A percentile compares a stretch with the other conserved stretches of the same genome.
These are phyloP conservation scores for Auricularia sp. DNA, from an alignment of 768 basidiomycete genomes.

Conservation along the genomic window DNA sequence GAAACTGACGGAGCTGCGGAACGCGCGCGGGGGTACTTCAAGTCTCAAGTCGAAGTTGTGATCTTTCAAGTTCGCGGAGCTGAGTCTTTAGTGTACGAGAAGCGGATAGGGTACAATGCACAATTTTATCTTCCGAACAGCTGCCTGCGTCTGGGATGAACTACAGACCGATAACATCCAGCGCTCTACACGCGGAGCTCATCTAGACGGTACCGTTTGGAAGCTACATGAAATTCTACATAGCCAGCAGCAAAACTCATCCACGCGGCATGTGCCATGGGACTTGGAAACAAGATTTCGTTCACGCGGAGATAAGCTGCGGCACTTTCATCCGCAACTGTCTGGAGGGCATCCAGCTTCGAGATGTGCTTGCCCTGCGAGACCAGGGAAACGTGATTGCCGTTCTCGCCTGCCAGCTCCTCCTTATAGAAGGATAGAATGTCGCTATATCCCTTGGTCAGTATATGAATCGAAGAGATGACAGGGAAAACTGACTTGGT, in stretches of 20 bases:
- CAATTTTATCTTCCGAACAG: too few relatives aligned
- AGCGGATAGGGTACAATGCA: too few relatives aligned
- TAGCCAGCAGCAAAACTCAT: not conserved
- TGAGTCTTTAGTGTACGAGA: too few relatives aligned
- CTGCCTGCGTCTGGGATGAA: too few relatives aligned
- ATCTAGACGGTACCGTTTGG: not conserved
- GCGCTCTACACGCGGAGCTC: not conserved
- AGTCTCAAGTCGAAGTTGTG: not conserved
- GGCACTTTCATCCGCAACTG: not conserved
- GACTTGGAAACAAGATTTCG: not conserved
- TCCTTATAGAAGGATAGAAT: not conserved
- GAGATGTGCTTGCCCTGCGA: not conserved
- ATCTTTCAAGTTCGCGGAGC: too few relatives aligned
- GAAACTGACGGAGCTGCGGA: not conserved
- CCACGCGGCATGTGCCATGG: not conserved
- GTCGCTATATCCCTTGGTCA: not conserved
- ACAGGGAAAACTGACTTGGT: slow-evolving; percentile 23
- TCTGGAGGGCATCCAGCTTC: not conserved
- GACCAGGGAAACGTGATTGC: not conserved
- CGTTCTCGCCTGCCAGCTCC: not conserved
- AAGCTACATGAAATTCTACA: not conserved
- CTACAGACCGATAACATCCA: too few relatives aligned
- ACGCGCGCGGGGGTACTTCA: not conserved
- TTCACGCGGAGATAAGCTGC: not conserved
- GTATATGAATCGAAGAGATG: not conserved